These are phyloP conservation scores for Fusarium xyrophilum DNA, from an alignment of 2,329 filamentous ascomycete species.

Conservation along the genomic window DNA sequence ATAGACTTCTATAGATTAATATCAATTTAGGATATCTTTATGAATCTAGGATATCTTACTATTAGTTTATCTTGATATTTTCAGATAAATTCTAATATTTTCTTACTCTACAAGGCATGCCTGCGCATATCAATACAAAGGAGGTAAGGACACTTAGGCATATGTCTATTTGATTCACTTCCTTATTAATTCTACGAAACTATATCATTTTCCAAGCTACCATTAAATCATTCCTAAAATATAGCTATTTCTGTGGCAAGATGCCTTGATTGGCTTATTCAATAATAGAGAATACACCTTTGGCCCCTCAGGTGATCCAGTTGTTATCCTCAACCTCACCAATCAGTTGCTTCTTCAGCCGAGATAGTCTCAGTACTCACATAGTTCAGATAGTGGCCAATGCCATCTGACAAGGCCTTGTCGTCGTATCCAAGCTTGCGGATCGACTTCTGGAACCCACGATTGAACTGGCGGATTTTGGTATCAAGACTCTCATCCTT, in stretches of 20 bases:
- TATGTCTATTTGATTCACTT: background rate
- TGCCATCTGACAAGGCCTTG: constrained; percentile 18
- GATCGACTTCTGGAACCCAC: constrained; percentile 26
- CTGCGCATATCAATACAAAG: background rate
- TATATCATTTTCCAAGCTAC: background rate
- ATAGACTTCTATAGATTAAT: too few relatives aligned
- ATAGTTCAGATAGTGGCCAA: constrained; percentile 35
- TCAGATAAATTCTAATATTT: background rate
- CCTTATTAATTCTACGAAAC: background rate
- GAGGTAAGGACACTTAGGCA: background rate
- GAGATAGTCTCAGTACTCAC: constrained; percentile 20
- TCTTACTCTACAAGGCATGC: background rate
- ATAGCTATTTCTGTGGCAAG: background rate
- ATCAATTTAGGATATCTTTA: background rate
- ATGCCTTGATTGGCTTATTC: background rate
- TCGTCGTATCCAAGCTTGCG: constrained; percentile 36
- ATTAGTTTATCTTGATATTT: background rate
- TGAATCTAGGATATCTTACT: background rate
- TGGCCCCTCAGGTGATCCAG: constrained; percentile 17
- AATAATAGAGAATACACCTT: background rate
- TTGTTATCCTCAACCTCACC: constrained; percentile 30
- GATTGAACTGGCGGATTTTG: constrained; percentile 33
- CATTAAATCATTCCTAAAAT: background rate
- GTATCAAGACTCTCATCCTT: constrained; percentile 23
- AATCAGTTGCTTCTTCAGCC: constrained; percentile 31